phyloP scores from a whole-genome alignment of 306 rosid genomes.

The Cicer arietinum region DNA sequence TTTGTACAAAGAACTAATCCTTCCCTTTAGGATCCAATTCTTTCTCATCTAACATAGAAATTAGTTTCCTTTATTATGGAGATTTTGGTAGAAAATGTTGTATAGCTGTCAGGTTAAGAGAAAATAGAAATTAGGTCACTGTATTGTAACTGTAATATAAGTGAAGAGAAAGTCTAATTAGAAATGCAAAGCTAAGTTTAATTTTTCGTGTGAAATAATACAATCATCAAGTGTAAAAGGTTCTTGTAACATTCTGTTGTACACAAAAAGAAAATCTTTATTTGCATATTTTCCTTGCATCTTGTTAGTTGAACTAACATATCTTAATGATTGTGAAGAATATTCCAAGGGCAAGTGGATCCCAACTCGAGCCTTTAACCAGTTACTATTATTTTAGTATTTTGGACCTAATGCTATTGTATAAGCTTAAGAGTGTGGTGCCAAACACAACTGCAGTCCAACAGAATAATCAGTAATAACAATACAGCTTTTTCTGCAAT shows the following conservation, averaged over 20 bases:
- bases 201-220: constrained; percentile 41
- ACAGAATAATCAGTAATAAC: background rate
- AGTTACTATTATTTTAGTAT: background rate
- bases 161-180: constrained; percentile 50
- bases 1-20: constrained; percentile 84
- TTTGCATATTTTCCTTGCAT: background rate
- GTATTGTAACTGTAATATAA: constrained; percentile 67
- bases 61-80: constrained; percentile 51
- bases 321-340: background rate
- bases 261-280: constrained; percentile 2
- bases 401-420: constrained; percentile 6
- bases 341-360: background rate
- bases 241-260: constrained; percentile 22
- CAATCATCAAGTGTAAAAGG: constrained; percentile 40
- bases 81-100: constrained; percentile 71
- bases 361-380: background rate
- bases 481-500: background rate
- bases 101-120: constrained; percentile 73
- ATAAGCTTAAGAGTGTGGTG: background rate
- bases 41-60: constrained; percentile 71
- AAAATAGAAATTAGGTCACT: constrained; percentile 60
- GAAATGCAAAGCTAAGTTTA: constrained; percentile 44
- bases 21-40: constrained; percentile 64
- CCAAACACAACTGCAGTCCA: background rate
- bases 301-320: background rate